Base-by-base conservation (phyloP, 1,139 yeast genomes). In the Pichia sp. region DNA sequence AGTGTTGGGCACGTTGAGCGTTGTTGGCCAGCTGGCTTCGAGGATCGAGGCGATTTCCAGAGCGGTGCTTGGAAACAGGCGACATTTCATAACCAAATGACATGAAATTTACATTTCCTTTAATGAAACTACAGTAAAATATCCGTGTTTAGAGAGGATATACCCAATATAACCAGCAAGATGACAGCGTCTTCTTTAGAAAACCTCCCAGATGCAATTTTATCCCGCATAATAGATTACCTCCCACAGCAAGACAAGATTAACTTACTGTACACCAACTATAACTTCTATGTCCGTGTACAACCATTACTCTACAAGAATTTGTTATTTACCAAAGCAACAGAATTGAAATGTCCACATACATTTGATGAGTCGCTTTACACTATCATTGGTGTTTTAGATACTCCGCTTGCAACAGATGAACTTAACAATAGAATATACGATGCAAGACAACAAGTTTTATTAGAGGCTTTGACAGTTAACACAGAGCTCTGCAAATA, bases 231-330 rank as follows among this genome's bases (percentile, higher is more conserved):
- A 2, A 48, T 57, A 1, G 38, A 48, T 3, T 55, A 40, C 39
- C 51, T 65, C 14, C 62, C 65, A 1, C 68, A 65, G 37, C 60
- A 62, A 37, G 52, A 51, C 15, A 61, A 59, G 42, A 31, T 62
- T n/a, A 54, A 55, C 38, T 44, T 64, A 15, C 48, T 60, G 5
- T 55, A 50, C 34, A 48, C 62, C 5, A 58, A 46, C 50, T 66
- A 60, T 47, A 50, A 53, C 21, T 47, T 57, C 21, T 66, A 66
- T 37, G 31, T 47, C 1, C 19, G 55, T 20, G 61, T 57, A 2
- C 47, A 57, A 12, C 65, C 63, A 1, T 20, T 34, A 6, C 48
- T 66, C 17, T 66, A 66, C 51, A 54, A 48, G 40, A 60, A 52
- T n/a, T 28, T 65, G 20, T 42, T 60, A 17, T 57, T 65, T 42